Evolutionary conservation across 1,284 basidiomycete genomes (phyloP).

Genomic region (Sporisorium reilianum): DNA sequence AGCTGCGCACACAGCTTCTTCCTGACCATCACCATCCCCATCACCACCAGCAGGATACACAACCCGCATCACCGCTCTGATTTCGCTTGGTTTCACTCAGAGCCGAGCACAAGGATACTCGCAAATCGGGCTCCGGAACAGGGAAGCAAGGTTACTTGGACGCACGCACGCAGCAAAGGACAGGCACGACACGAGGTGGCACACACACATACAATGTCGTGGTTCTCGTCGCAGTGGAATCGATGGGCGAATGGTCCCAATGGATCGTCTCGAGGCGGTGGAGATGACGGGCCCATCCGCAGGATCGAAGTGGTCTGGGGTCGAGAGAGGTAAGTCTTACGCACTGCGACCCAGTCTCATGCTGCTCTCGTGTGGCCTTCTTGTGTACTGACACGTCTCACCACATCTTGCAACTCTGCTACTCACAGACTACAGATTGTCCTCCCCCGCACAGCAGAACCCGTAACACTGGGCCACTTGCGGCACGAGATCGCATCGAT

Average conservation of each 20-base stretch:
- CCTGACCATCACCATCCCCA: neutral
- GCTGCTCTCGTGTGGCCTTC: no score
- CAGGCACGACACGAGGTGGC: neutral
- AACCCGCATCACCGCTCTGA: neutral
- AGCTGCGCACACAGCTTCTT: neutral
- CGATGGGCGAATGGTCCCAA: conserved; percentile 36
- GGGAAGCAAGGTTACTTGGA: neutral
- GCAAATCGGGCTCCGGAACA: no score
- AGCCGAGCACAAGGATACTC: neutral
- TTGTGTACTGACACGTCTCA: no score
- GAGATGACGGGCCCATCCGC: conserved; percentile 32
- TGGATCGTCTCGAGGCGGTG: conserved; percentile 11
- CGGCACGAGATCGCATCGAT: conserved; percentile 59
- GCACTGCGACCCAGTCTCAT: neutral
- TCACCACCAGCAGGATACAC: neutral
- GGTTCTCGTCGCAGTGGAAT: conserved; percentile 68
- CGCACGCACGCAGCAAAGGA: neutral
- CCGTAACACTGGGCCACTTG: conserved; percentile 56
- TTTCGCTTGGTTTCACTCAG: neutral
- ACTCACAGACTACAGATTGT: conserved; percentile 48
- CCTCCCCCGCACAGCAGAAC: conserved; percentile 38
- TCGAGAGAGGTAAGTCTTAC: conserved; percentile 53
- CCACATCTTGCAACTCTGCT: no score
- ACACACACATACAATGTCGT: conserved; percentile 61
- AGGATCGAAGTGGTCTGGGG: conserved; percentile 63